Conservation (phyloP, 805 yeast genomes). For the Suhomyces kilbournensis region DNA sequence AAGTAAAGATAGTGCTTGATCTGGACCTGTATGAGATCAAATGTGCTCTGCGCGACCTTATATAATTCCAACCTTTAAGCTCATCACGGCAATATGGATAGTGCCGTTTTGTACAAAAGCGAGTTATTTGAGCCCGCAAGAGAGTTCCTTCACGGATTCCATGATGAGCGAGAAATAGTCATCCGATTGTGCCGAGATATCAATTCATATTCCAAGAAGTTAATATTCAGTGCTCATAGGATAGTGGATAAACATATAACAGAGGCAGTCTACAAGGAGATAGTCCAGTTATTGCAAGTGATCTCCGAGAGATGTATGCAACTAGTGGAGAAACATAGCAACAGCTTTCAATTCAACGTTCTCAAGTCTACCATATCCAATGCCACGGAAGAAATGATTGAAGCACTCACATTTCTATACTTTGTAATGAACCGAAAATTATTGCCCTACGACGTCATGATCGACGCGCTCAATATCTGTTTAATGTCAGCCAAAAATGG, state of each 20-base stretch:
- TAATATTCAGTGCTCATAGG: conserved; percentile 25
- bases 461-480: neutral
- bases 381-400: conserved; percentile 26
- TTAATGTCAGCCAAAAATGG: neutral
- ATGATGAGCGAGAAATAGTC: conserved; percentile 32
- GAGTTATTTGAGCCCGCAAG: conserved; percentile 21
- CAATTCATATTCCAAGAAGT: conserved; percentile 37
- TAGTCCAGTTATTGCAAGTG: conserved; percentile 11
- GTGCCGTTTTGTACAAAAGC: neutral
- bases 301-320: conserved; percentile 9
- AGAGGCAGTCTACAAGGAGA: conserved; percentile 8
- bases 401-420: conserved; percentile 23
- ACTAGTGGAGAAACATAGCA: conserved; percentile 6
- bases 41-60: neutral
- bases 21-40: neutral
- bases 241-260: conserved; percentile 3
- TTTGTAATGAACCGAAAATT: conserved; percentile 12
- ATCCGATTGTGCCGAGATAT: conserved; percentile 36
- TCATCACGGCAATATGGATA: neutral
- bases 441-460: conserved; percentile 12
- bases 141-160: conserved; percentile 17
- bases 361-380: conserved; percentile 20
- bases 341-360: conserved; percentile 12
- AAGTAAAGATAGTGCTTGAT: neutral
- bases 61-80: neutral